Evolutionary conservation across 2,329 filamentous ascomycete species (phyloP), one percentile per base, ranked within the genome.

Genomic region (Epichloe glyceriae): DNA sequence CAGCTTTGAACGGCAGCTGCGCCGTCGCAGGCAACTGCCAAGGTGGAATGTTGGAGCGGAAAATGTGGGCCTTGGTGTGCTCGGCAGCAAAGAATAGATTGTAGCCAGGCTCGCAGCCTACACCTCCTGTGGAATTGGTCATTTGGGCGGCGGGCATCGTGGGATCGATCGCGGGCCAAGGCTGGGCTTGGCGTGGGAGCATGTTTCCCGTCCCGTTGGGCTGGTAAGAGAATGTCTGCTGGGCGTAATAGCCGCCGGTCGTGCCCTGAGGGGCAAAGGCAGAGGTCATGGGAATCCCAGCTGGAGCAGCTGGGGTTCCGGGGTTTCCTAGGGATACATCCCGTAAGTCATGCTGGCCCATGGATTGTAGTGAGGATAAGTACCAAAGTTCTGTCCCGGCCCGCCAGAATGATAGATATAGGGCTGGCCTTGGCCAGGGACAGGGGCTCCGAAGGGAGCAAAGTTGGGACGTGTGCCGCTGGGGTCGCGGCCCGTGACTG

Each of bases 91-190:
- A 83, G 59, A 82, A 74, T 63, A 81, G 80, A 65, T 80, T 79
- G 67, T 81, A 83, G 2, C 79, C 80, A 0, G 76, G 77, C 57
- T 82, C 79, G 53, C 75, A 75, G 40, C 79, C 77, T 1, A 74
- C 69, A 20, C 78, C 78, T 43, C 79, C 76, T 0, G 75, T 76
- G 0, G 73, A 71, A 64, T 82, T 80, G 45, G 70, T 71, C 65
- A 83, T 67, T 55, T 78, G 74, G 30, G 73, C 69, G 0, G 76
- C 75, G 0, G 77, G 75, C 53, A 76, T 72, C 2, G 67, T 62
- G 0, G 65, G 53, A 55, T 75, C 69, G 52, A 73, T 67, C 7
- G 58, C 58, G 0, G 76, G 74, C 19, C 67, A 66, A 0, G 69
- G 60, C 49, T 71, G 67, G 0, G 72, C 67, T n/a, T 64, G 57